These are phyloP conservation scores for Talinum fruticosum DNA, from an alignment of 148 eudicot genomes.

Conservation along the genomic window DNA sequence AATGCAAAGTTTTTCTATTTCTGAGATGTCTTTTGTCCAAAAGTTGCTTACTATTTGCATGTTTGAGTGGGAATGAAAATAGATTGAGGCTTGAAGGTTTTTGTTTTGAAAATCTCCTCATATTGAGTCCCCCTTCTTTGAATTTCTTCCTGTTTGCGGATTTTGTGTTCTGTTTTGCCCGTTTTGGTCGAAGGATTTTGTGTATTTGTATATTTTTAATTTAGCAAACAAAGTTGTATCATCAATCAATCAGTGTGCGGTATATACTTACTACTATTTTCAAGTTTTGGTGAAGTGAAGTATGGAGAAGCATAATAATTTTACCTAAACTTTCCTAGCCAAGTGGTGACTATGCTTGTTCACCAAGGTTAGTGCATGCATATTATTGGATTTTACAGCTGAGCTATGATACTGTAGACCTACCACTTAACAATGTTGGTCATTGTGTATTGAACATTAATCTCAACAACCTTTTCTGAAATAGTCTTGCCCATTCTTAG, in stretches of 20 bases:
- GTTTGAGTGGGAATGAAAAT: background rate
- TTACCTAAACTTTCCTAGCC: background rate
- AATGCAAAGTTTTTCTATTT: background rate
- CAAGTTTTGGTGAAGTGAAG: background rate
- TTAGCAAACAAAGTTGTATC: background rate
- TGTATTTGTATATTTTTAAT: background rate
- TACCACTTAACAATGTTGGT: background rate
- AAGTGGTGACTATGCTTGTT: background rate
- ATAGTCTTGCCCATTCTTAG: too few species aligned
- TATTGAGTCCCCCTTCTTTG: background rate
- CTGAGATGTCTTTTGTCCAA: background rate
- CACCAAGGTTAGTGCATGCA: background rate
- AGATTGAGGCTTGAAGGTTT: background rate
- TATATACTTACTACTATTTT: background rate
- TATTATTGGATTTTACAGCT: background rate
- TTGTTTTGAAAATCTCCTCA: background rate
- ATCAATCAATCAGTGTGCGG: background rate
- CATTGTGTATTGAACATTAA: background rate
- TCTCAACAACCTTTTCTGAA: too few species aligned
- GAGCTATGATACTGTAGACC: background rate
- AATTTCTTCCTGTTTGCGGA: background rate
- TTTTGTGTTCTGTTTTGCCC: background rate
- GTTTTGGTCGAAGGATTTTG: background rate
- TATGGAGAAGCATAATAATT: background rate
- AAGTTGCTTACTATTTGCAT: background rate